Evolutionary conservation across 2,329 filamentous ascomycete species (phyloP), one percentile per base, ranked within the genome.

Genomic region (Colletotrichum higginsianum): DNA sequence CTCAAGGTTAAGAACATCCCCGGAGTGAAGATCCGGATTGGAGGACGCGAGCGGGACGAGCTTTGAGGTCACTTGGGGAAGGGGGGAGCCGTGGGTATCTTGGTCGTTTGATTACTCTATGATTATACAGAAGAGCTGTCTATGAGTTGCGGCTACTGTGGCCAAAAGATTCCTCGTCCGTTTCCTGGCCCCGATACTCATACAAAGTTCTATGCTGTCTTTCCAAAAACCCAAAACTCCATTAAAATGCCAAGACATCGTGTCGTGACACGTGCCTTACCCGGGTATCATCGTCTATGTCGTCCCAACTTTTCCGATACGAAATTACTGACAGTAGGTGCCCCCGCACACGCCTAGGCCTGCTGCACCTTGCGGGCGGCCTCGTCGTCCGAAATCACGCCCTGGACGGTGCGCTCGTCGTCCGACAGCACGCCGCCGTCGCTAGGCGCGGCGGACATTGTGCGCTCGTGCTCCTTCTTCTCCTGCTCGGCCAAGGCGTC

Each of bases 21-120:
- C 3, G 77, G 77, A 2, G 68, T 78, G 49, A 78, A 78, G 38
- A 76, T 78, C 11, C 74, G 70, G 56, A 71, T 79, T 23, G 75
- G 61, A 0, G 77, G 77, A 12, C 46, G 52, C n/a, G 64, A 61
- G 11, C 75, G 71, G 5, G 76, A 79, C 67, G 78, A 79, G 55
- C 71, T 79, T 1, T 78, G 55, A 57, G 18, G 16, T 18, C 30
- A 6, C 4, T 18, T 13, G 13, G 2, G 12, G 7, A 23, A 23
- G 8, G 16, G 11, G 16, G 7, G 42, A 2, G 38, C 5, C 5
- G 40, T 13, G 16, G 16, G 68, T 71, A 44, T 61, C 40, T 42
- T 60, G 7, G 52, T 58, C 53, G 40, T 38, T 38, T 38, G 35
- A 68, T 68, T 55, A 64, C 46, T 53, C 35, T 55, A 67, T 62